These are phyloP conservation scores for Heracleum sosnowskyi DNA, from an alignment of 129 eudicot species.

Conservation along the genomic window DNA sequence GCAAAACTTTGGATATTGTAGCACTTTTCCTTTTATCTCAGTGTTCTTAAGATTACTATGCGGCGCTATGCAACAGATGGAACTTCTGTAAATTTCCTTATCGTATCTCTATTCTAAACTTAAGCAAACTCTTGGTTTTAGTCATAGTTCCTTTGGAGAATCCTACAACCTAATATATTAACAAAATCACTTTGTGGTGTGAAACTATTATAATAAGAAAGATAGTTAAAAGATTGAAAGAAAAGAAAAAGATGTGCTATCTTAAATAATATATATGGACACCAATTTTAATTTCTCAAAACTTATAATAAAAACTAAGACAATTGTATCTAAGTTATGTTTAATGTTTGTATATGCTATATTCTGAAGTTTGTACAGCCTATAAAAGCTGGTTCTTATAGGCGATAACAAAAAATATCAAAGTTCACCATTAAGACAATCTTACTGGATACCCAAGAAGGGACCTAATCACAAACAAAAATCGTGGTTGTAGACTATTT, in stretches of 20 bases:
- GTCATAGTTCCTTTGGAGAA: not conserved
- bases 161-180: not conserved
- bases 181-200: not conserved
- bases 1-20: not conserved
- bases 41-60: not conserved
- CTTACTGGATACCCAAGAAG: not conserved
- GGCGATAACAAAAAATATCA: not conserved
- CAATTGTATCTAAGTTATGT: not conserved
- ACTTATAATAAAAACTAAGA: not conserved
- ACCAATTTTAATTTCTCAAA: not conserved
- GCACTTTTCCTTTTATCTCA: not conserved
- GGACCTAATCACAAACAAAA: not conserved
- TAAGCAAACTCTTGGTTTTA: not conserved
- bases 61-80: not conserved
- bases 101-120: not conserved
- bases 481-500: not conserved
- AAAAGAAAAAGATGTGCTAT: too few relatives aligned
- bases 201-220: not conserved
- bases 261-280: not conserved
- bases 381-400: not conserved
- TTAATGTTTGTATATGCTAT: not conserved
- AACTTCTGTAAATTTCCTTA: not conserved
- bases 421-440: not conserved
- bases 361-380: not conserved
- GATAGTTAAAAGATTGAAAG: not conserved